Evolutionary conservation across 306 rosid species (phyloP), one percentile per base, ranked within the genome.

Genomic region (Quercus robur): DNA sequence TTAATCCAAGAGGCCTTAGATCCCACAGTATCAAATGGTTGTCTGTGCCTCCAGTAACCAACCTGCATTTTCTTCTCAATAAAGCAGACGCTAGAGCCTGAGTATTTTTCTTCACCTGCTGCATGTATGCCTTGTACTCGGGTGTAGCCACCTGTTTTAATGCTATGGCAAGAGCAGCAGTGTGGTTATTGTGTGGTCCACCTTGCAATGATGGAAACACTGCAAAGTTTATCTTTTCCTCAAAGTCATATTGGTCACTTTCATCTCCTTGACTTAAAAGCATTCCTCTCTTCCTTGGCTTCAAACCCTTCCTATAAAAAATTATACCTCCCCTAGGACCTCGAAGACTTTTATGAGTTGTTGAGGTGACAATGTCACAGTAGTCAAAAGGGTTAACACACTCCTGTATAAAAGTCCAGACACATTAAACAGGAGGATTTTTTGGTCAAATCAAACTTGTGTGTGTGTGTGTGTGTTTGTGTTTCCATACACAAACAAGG

Each of bases 271-370:
- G 97, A 74, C 78, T 84, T 77, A 85, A 75, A 68, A 89, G 90
- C 67, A 85, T 79, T 63, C 93, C 97, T 83, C 91, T 90, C 90
- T 84, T 93, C 91, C 89, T 93, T 35, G 94, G 94, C 90, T 91
- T 95, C 17, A 81, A 14, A 79, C 99, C 99, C 84, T 91, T 95
- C 82, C 94, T 87, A 61, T 81, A 95, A 80, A 95, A 95, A 62
- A 95, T 95, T 82, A 95, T 95, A 64, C 99, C 99, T 54, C 99
- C 99, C 86, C 99, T 95, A 5, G 99, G 99, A 77, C 99, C 99
- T 62, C 99, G 94, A 80, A 95, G 97, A 83, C 99, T 91, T 87
- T 95, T 95, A 86, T 95, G 99, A 74, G 99, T 95, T 44, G 99
- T 95, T 33, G 99, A 95, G 20, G 99, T 95, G 70, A 95, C 95